These are phyloP conservation scores for Thymus mandschuricus DNA, from an alignment of 257 asterid species.

Conservation along the genomic window DNA sequence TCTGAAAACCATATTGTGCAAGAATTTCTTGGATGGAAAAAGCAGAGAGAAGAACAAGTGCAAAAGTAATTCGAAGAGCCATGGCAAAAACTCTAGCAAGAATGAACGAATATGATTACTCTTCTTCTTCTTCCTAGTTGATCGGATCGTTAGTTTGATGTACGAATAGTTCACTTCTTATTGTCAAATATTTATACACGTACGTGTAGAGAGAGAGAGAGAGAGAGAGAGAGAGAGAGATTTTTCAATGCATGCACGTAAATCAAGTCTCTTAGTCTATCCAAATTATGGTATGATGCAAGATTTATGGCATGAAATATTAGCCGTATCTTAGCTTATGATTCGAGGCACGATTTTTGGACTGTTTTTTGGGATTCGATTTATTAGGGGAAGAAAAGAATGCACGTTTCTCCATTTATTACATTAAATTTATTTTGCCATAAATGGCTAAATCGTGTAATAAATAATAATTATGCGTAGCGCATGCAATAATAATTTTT, in stretches of 20 bases:
- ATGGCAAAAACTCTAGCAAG: slow-evolving; percentile 15
- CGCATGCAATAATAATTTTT: not conserved
- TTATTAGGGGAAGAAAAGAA: not conserved
- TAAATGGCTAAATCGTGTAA: not conserved
- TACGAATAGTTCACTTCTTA: not conserved
- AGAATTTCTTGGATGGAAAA: slow-evolving; percentile 11
- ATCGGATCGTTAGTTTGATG: not conserved
- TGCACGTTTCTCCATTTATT: not conserved
- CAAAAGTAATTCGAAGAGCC: slow-evolving; percentile 25
- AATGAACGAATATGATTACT: not conserved
- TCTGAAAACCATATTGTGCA: slow-evolving; percentile 30
- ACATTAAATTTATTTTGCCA: not conserved
- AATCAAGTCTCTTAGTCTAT: not conserved
- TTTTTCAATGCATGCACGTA: not conserved
- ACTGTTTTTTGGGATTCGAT: not conserved
- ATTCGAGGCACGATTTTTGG: not conserved
- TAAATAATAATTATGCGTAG: not conserved
- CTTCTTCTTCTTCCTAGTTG: not conserved
- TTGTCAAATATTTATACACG: not conserved
- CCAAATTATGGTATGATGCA: not conserved
- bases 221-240: not conserved
- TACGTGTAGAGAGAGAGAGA: not conserved
- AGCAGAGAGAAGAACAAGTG: not conserved
- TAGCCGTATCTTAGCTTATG: too few species aligned
- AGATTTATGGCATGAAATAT: not conserved